Evolutionary conservation across 305 asterid genomes (phyloP), one percentile per base, ranked within the genome.

Genomic region (Solanum aculeatissimum): DNA sequence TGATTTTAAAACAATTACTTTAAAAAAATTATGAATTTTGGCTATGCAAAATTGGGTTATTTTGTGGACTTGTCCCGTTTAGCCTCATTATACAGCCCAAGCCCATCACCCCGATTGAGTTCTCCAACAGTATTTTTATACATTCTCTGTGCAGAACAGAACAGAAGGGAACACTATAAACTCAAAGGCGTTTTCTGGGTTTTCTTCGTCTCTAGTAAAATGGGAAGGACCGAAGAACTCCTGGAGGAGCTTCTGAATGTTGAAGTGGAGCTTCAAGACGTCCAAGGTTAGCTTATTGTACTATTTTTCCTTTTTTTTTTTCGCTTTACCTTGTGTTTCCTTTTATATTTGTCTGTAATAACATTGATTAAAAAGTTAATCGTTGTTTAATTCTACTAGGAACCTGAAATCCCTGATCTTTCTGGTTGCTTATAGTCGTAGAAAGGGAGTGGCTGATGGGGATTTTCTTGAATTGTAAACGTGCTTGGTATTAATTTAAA

Each of bases 261-360:
- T 49, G 98, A 96, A 86, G 90, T 89, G 86, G 98, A 96, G 89
- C 95, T 95, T 80, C 92, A 89, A 83, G 98, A 94, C 80, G 95
- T 96, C 84, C 97, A 95, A 89, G 98, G 99, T 91, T 75, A 77
- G 58, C 82, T 78, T 54, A 4, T 19, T 78, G 2, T 32, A 12
- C 42, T 15, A 27, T 18, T 42, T 42, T 7, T 74, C 7, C 70
- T 57, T 14, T 9, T 58, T 32, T 21, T 43, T 7, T 53, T 12
- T 43, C 3, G 19, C n/a, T 12, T 65, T 21, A 5, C n/a, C 7
- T 60, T 70, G 42, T 49, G 14, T 6, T 11, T 80, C 14, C 45
- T 18, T 13, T n/a, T 69, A 42, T 66, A 53, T 9, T 53, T 38
- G 14, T 68, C 29, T 65, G 54, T 21, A 83, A 15, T 78, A 62